Evolutionary conservation across 805 yeast species (phyloP).

Genomic region (Nakazawaea populi): DNA sequence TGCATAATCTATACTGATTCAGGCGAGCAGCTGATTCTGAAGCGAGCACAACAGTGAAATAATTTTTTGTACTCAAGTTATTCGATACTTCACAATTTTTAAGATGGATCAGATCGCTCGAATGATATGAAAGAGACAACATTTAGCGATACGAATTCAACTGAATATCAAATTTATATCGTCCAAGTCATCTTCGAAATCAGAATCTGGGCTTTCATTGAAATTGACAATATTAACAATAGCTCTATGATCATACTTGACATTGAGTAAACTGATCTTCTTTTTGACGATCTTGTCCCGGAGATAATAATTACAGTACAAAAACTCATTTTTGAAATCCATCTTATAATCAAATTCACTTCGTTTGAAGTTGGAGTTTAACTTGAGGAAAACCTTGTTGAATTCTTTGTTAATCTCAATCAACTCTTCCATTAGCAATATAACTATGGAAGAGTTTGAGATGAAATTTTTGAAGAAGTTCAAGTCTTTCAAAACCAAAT

Average conservation of each 20-base stretch:
- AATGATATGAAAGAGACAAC: too few species aligned
- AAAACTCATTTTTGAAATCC: not conserved
- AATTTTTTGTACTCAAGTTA: too few species aligned
- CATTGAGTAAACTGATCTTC: constrained; percentile 1
- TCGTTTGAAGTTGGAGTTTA: constrained; percentile 4
- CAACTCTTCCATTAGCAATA: constrained; percentile 5
- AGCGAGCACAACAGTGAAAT: too few species aligned
- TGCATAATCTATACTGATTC: too few species aligned
- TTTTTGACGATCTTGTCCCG: not conserved
- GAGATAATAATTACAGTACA: constrained; percentile 3
- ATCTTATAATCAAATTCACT: not conserved
- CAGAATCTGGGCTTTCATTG: not conserved
- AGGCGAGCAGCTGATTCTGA: too few species aligned
- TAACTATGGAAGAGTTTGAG: constrained; percentile 5
- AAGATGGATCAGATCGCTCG: too few species aligned
- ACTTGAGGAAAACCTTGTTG: not conserved
- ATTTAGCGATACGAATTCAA: not conserved
- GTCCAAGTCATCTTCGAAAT: constrained; percentile 1
- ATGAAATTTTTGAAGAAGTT: constrained; percentile 8
- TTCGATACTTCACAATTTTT: too few species aligned
- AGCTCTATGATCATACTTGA: not conserved
- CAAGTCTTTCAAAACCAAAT: constrained; percentile 5
- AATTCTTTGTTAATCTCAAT: not conserved
- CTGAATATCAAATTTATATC: constrained; percentile 6
- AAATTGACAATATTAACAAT: constrained; percentile 6